Evolutionary conservation across 768 basidiomycete species (phyloP), one percentile per base, ranked within the genome.

Genomic region (Pleurotus salmoneostramineus): DNA sequence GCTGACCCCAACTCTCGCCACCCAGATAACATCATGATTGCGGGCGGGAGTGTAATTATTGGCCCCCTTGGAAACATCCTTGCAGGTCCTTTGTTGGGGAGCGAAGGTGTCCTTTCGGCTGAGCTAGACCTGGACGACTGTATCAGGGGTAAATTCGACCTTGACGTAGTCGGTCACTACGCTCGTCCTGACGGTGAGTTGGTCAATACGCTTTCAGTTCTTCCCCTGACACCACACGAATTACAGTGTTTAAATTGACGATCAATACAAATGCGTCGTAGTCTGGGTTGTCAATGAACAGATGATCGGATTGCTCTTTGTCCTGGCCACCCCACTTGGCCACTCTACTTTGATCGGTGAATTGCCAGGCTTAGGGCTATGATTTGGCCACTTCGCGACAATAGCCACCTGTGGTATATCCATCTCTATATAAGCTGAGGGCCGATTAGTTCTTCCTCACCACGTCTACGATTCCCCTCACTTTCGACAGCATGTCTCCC

Each of bases 151-250:
- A 87, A 85, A 67, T 83, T 84, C 61, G 85, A 87, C 65, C 64
- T 88, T 50, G 87, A 87, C 63, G 72, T 77, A 2, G 77, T 77
- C 1, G 86, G 86, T 1, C 84, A 87, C 65, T 88, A 88, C 65
- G 77, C 83, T 0, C 66, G 86, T 56, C 73, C 78, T 17, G 84
- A 85, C 66, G 65, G 84, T 85, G 63, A 56, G 82, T 65, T 27
- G 21, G 21, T 27, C 21, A 27, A 27, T 27, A 27, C 21, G 15
- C 27, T 8, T 32, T 31, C 21, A 7, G 27, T 42, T 42, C 15
- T 17, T 36, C 35, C 31, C 15, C 8, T 21, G 15, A 17, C 40
- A 43, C 27, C 15, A 11, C 5, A 27, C 15, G 3, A 21, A 36
- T 42, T 10, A 43, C 37, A 55, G 52, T 55, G 17, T 56, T 56